phyloP scores from a whole-genome alignment of 805 yeast genomes.

The Metahyphopichia silvanorum region DNA sequence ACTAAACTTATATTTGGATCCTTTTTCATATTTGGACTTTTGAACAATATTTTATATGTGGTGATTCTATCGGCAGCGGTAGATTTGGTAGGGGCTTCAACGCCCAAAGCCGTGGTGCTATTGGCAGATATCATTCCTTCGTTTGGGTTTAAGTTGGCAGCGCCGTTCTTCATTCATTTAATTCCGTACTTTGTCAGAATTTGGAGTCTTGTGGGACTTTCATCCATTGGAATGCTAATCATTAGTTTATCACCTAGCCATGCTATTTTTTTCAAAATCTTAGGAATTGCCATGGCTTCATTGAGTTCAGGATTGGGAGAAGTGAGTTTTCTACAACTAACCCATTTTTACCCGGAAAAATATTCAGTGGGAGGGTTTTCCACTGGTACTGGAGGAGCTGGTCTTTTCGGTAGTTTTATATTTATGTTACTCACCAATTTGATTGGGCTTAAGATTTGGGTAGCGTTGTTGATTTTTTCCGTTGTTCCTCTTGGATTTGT shows the following conservation, averaged over 20 bases:
- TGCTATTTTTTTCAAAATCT: conserved; percentile 38
- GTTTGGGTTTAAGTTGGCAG: conserved; percentile 60
- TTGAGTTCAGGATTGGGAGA: conserved; percentile 89
- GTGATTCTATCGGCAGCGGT: conserved; percentile 90
- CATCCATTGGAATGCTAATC: conserved; percentile 71
- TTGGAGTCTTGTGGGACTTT: conserved; percentile 49
- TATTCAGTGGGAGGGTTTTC: conserved; percentile 82
- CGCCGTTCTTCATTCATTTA: conserved; percentile 76
- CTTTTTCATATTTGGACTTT: conserved; percentile 81
- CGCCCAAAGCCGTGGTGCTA: conserved; percentile 84
- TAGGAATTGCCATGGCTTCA: conserved; percentile 80
- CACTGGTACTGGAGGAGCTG: conserved; percentile 96
- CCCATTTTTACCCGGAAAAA: conserved; percentile 64
- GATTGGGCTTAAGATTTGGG: conserved; percentile 50
- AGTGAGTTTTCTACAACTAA: conserved; percentile 78
- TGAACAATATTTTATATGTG: conserved; percentile 87
- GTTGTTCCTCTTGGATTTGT: conserved; percentile 54
- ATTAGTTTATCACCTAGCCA: conserved; percentile 44
- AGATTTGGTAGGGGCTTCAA: conserved; percentile 78
- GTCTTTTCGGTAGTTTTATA: conserved; percentile 73
- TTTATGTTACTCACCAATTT: conserved; percentile 73
- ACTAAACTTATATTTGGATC: conserved; percentile 35
- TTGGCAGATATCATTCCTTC: conserved; percentile 88
- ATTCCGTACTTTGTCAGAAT: conserved; percentile 61
- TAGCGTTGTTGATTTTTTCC: conserved; percentile 56